Conservation (phyloP, 148 eudicot genomes). For the Oxyria digyna region DNA sequence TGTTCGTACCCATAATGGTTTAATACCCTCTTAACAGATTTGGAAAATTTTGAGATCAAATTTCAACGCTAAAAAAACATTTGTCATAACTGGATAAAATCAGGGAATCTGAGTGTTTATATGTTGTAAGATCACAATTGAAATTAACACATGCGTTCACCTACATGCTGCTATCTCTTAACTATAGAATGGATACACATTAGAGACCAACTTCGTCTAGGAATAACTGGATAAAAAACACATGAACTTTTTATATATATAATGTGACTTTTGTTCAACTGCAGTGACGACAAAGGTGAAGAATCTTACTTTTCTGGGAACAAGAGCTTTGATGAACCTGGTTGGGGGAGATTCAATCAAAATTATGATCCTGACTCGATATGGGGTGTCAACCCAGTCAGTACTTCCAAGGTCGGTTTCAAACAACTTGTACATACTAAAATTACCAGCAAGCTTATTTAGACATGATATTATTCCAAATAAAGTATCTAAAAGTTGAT, state of each 20-base stretch:
- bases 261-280: conserved; percentile 4
- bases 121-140: neutral
- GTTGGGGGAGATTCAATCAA: conserved; percentile 49
- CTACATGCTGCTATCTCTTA: neutral
- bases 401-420: conserved; percentile 34
- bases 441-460: neutral
- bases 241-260: neutral
- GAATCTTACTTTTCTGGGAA: neutral
- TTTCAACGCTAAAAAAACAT: neutral
- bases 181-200: neutral
- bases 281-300: conserved; percentile 42
- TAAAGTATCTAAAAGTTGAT: neutral
- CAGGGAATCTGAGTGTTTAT: neutral
- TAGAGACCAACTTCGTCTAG: neutral
- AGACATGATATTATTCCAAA: neutral
- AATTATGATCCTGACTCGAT: conserved; percentile 48
- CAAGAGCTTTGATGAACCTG: conserved; percentile 39
- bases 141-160: neutral
- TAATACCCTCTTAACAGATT: neutral
- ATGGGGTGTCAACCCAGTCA: conserved; percentile 34
- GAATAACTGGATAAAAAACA: neutral
- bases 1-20: too few relatives aligned
- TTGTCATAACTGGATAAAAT: neutral
- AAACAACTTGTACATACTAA: neutral
- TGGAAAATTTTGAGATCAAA: neutral